A percentile compares a stretch with the other conserved stretches of the same genome.
Evolutionary conservation across 2,329 filamentous ascomycete genomes (phyloP).

Genomic region (Cladorrhinum sp.): DNA sequence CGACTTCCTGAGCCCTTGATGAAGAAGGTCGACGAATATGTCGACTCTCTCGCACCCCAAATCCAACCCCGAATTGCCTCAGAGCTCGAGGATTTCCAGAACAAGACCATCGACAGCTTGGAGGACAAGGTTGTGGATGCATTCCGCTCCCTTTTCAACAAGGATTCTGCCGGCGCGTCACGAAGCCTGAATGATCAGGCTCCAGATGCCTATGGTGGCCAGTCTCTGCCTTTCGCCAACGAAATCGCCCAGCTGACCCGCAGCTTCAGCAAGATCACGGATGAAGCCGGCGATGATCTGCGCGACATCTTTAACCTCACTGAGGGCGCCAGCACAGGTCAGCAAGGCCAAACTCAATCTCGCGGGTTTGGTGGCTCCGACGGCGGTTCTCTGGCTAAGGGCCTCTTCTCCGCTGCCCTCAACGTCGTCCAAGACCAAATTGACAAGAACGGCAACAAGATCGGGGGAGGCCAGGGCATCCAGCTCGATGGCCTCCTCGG

Average conservation of each 20-base stretch:
- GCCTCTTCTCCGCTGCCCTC: slow-evolving; percentile 42
- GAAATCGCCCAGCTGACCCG: slow-evolving; percentile 42
- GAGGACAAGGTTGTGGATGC: slow-evolving; percentile 44
- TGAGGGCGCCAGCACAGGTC: slow-evolving; percentile 29
- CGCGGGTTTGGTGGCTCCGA: slow-evolving; percentile 27
- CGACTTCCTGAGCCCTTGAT: slow-evolving; percentile 42
- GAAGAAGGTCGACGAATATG: slow-evolving; percentile 45
- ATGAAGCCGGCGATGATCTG: slow-evolving; percentile 41
- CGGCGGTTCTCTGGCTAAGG: slow-evolving; percentile 28
- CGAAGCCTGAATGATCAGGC: slow-evolving; percentile 33
- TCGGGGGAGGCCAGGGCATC: slow-evolving; percentile 32
- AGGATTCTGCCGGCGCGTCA: slow-evolving; percentile 27
- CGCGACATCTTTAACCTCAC: slow-evolving; percentile 44
- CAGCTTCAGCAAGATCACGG: slow-evolving; percentile 39
- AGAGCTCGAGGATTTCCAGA: slow-evolving; percentile 43
- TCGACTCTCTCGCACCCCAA: slow-evolving; percentile 45
- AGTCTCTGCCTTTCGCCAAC: slow-evolving; percentile 44
- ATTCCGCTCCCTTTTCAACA: slow-evolving; percentile 44
- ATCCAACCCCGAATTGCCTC: slow-evolving; percentile 45
- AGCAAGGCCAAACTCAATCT: slow-evolving; percentile 22
- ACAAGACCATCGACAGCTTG: slow-evolving; percentile 44
- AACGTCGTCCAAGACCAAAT: slow-evolving; percentile 41
- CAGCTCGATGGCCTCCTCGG: slow-evolving; percentile 44
- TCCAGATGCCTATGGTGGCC: slow-evolving; percentile 41
- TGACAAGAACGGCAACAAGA: slow-evolving; percentile 30